Percentiles rank a stretch among this genome's conserved stretches.
phyloP scores from a whole-genome alignment of 2,329 filamentous ascomycete genomes.

The Gremmenia infestans region DNA sequence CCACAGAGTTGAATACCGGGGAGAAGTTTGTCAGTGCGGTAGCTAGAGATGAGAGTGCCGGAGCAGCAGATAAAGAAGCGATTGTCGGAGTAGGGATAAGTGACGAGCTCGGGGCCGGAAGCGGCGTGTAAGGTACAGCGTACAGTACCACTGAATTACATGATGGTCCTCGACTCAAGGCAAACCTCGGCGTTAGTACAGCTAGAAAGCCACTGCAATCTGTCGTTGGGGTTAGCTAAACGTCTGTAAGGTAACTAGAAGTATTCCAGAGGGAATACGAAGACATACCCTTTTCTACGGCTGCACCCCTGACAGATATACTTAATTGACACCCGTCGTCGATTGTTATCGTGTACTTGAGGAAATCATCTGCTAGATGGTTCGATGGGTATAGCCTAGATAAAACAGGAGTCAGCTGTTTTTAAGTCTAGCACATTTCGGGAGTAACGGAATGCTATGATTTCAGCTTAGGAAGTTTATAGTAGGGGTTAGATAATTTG shows the following conservation, averaged over 20 bases:
- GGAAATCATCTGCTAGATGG: slow-evolving; percentile 10
- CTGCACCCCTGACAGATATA: background rate
- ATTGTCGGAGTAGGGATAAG: background rate
- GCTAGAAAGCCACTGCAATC: slow-evolving; percentile 11
- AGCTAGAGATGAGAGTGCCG: background rate
- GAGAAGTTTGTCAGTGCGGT: too few species aligned
- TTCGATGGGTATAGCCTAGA: slow-evolving; percentile 1
- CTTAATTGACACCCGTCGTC: too few species aligned
- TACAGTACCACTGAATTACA: slow-evolving; percentile 7
- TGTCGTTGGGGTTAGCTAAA: background rate
- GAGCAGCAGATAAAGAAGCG: background rate
- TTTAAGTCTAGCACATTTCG: too few species aligned
- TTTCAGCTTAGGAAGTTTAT: too few species aligned
- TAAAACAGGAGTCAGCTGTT: too few species aligned
- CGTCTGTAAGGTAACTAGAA: background rate
- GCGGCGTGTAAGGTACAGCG: slow-evolving; percentile 4
- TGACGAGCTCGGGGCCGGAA: background rate
- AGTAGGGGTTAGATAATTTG: too few species aligned
- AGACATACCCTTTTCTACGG: background rate
- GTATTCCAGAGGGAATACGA: background rate
- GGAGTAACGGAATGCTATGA: too few species aligned
- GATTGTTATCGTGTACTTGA: background rate
- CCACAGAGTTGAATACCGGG: too few species aligned
- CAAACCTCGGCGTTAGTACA: slow-evolving; percentile 10
- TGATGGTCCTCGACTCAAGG: background rate